Percentiles rank a stretch among this genome's conserved stretches.
Evolutionary conservation across 768 basidiomycete species (phyloP).

Genomic region (Astraeus odoratus): DNA sequence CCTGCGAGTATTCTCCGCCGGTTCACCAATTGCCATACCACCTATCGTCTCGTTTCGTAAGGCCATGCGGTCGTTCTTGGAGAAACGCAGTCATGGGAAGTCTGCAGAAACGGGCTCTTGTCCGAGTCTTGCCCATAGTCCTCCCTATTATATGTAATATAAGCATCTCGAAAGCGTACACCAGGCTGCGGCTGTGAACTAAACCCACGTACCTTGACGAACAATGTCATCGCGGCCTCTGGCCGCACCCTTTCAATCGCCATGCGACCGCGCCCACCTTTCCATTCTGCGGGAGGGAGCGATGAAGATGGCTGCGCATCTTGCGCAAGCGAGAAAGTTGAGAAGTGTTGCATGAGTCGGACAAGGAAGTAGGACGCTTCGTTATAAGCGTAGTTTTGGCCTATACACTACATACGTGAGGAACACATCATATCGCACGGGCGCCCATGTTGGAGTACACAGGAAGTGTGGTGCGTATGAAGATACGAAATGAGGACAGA

Average conservation of each 20-base stretch:
- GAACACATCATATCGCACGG: too few relatives aligned
- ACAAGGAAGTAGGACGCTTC: slow-evolving; percentile 70
- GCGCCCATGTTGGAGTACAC: too few relatives aligned
- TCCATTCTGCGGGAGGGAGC: slow-evolving; percentile 57
- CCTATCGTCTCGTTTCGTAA: too few relatives aligned
- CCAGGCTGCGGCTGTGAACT: too few relatives aligned
- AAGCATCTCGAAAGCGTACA: background rate
- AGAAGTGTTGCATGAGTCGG: slow-evolving; percentile 58
- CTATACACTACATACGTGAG: slow-evolving; percentile 47
- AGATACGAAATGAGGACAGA: too few relatives aligned
- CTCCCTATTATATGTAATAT: slow-evolving; percentile 34
- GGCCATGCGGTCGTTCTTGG: too few relatives aligned
- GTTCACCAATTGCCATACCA: too few relatives aligned
- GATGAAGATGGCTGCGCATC: slow-evolving; percentile 59
- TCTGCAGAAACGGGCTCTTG: slow-evolving; percentile 15
- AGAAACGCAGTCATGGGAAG: too few relatives aligned
- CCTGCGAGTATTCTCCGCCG: too few relatives aligned
- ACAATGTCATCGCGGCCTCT: slow-evolving; percentile 56
- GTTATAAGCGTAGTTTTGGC: slow-evolving; percentile 72
- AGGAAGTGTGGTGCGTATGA: too few relatives aligned
- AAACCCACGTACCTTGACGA: slow-evolving; percentile 46
- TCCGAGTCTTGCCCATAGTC: slow-evolving; percentile 50
- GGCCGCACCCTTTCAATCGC: slow-evolving; percentile 55
- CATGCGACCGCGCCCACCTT: slow-evolving; percentile 36
- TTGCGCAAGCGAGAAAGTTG: slow-evolving; percentile 49